Base-by-base conservation (phyloP, 2,329 filamentous ascomycete genomes). In the Penicillium sp. region DNA sequence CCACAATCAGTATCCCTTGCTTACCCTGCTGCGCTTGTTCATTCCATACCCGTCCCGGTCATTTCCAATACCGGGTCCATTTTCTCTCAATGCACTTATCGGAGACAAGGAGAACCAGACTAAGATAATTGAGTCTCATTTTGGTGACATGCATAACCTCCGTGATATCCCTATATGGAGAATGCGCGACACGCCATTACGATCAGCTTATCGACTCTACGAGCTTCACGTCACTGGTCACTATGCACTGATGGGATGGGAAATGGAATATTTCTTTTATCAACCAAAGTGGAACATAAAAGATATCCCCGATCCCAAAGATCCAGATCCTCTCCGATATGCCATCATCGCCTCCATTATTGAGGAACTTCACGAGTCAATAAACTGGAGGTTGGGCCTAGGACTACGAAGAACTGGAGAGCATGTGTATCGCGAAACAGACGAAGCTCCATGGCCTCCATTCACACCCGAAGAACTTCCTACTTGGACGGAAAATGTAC, bases 151-250 rank as follows among this genome's bases (percentile, higher is more conserved):
- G 2, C 31, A 37, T 21, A 66, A 71, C 33, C 59, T 72, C 16
- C 62, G 62, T 25, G 59, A 55, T 11, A 64, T 71, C 44, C 65
- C 67, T 1, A 55, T 71, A 33, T 72, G 64, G 64, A 65, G 65
- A 16, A 54, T 61, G 45, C 62, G 69, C 5, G 68, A 72, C 47
- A 72, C 65, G 4, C 68, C 68, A 3, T 57, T 70, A 3, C 68
- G 69, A 27, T 66, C 67, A 16, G 50, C 69, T 5, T 72, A 72
- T 50, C 67, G 68, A 6, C 59, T 72, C 42, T 69, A 71, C 47
- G 68, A 72, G 39, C 54, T 62, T 11, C 52, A 62, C 21, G 50
- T 61, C 1, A 58, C 67, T 6, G 61, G 59, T 11, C 55, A 59
- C 13, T 69, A 67, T 42, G 58, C 55, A 49, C 52, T 60, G 11